A percentile compares a stretch with the other conserved stretches of the same genome.
phyloP scores from a whole-genome alignment of 1,284 basidiomycete species.

The Entoloma clypeatum region DNA sequence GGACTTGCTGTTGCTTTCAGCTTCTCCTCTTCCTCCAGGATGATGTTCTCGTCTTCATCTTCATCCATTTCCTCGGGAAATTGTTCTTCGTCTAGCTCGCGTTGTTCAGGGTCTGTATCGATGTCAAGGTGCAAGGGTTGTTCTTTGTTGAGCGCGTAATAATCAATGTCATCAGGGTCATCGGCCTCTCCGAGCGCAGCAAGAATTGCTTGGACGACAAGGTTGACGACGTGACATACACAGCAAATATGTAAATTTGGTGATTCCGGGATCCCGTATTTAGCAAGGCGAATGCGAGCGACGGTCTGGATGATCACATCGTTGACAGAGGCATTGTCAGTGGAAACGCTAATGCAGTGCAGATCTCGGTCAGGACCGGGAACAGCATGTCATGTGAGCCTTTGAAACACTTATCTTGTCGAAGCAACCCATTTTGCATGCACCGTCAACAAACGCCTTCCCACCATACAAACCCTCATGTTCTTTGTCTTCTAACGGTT shows the following conservation, averaged over 20 bases:
- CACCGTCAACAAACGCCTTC: conserved; percentile 22
- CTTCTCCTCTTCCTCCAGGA: neutral
- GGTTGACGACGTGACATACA: conserved; percentile 32
- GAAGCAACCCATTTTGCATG: conserved; percentile 18
- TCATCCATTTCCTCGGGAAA: conserved; percentile 14
- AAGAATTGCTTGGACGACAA: conserved; percentile 35
- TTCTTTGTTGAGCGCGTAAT: conserved; percentile 25
- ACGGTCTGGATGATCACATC: conserved; percentile 24
- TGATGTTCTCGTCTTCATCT: neutral
- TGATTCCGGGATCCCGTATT: conserved; percentile 18
- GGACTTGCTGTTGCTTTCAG: neutral
- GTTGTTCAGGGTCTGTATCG: conserved; percentile 21
- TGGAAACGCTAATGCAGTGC: conserved; percentile 26
- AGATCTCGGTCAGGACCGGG: neutral
- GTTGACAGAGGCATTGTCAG: conserved; percentile 31
- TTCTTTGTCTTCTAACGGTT: conserved; percentile 27
- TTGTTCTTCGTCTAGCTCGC: conserved; percentile 14
- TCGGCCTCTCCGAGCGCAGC: conserved; percentile 26
- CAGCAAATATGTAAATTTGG: conserved; percentile 26
- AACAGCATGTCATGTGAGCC: conserved; percentile 5
- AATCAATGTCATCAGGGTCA: conserved; percentile 26
- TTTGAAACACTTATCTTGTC: conserved; percentile 28
- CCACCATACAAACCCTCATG: conserved; percentile 27
- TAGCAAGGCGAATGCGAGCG: conserved; percentile 16
- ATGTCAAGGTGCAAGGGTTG: conserved; percentile 27